Base-by-base conservation (phyloP, 2,329 filamentous ascomycete species). In the Macrophomina pseudophaseolina region DNA sequence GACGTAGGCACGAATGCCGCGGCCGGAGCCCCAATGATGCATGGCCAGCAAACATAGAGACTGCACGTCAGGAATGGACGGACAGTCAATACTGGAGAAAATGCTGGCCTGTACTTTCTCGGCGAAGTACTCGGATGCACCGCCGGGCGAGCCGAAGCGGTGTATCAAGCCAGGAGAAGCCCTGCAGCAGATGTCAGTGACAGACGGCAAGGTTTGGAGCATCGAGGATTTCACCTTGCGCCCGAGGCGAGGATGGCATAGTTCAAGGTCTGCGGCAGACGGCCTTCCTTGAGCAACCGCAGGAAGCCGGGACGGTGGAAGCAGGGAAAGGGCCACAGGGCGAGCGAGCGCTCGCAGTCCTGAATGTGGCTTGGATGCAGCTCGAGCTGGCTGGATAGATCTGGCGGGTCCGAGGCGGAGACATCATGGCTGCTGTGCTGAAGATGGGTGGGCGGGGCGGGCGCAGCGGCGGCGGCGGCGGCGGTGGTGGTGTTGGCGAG, bases 301-400 rank as follows among this genome's bases (percentile, higher is more conserved):
- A 65, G 35, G 40, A 65, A 65, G 63, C 49, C 38, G 52, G 63
- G 63, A 12, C 63, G 49, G 51, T 65, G 63, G 32, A 65, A 65
- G 51, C 63, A 65, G 38, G 63, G 63, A 35, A 54, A 65, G 8
- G 63, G 63, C 63, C 63, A 65, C 14, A 54, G 63, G 63, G 40
- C 30, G 60, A 56, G 30, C 14, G 63, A 16, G 49, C 51, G 52
- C 40, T 65, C 63, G 49, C 49, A 65, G 11, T 65, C 63, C 48
- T 65, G 49, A 30, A 48, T 46, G 63, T 65, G 51, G 63, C 32
- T 56, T n/a, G 63, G 49, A 18, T 46, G 51, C 49, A 65, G 49
- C 38, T 56, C 63, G 30, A 65, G 40, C 58, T 62, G 58, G 54
- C 35, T 51, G 44, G 54, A 23, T 14, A 46, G 38, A 23, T 62